Evolutionary conservation across 2,329 filamentous ascomycete species (phyloP), one percentile per base, ranked within the genome.

Genomic region (Epichloe hybrida): DNA sequence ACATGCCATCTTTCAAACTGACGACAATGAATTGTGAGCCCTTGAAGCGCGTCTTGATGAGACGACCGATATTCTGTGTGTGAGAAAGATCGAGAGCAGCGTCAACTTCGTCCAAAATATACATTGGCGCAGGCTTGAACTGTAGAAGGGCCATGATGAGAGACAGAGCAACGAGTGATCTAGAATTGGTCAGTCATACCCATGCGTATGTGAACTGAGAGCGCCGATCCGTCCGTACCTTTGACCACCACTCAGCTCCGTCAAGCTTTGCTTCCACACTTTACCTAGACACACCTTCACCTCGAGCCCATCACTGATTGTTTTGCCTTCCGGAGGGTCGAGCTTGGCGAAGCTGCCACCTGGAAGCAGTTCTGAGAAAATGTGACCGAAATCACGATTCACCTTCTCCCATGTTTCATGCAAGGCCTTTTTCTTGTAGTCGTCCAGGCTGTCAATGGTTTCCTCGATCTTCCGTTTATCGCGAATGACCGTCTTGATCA

Each of bases 381-480:
- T 97, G 57, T 95, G 82, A n/a, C 93, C 93, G 71, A 98, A 98
- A 69, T 98, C 93, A 39, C 77, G 82, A 56, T 96, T 97, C 63
- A 98, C 93, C 71, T 96, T 96, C 55, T 82, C 74, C 93, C 94
- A 98, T 0, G 94, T 98, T 75, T 96, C 93, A 59, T 89, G 82
- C 48, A 98, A 77, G 8, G 93, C 90, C 68, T 96, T 94, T 70
- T 95, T 95, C 76, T 98, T 98, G 72, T 98, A 98, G 68, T 96
- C 88, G 63, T 98, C 91, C 21, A 98, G 76, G 61, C 85, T 94
- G 58, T 85, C 73, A 62, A 98, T 98, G 0, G 93, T 98, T 73
- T 98, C 93, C 66, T 98, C 93, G 58, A 98, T 98, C 79, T 98
- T 98, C 64, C 85, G 82, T 78, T 98, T 98, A 70, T 98, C 93